A percentile compares a stretch with the other conserved stretches of the same genome.
phyloP scores from a whole-genome alignment of 2,329 filamentous ascomycete species.

The Arthrinium phaeospermum region DNA sequence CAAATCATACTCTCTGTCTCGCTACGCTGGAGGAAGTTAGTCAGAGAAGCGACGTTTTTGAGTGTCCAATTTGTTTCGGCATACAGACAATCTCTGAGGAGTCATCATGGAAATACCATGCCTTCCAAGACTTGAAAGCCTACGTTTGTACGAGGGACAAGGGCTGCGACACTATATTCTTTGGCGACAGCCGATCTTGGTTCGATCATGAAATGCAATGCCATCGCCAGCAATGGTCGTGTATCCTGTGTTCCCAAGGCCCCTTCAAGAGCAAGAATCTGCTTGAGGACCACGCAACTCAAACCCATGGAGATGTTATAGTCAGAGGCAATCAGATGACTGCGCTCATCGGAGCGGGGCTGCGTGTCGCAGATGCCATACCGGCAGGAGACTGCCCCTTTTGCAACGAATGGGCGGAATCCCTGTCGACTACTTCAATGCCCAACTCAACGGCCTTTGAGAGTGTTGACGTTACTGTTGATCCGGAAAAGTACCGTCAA shows the following conservation, averaged over 20 bases:
- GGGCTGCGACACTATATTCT: not conserved
- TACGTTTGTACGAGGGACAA: not conserved
- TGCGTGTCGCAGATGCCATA: not conserved
- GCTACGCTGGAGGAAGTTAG: not conserved
- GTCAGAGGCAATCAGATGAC: not conserved
- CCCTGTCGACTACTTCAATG: not conserved
- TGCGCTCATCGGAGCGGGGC: not conserved
- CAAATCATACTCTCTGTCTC: not conserved
- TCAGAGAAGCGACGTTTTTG: not conserved
- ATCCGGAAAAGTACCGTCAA: not conserved
- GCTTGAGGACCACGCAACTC: not conserved
- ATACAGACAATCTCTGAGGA: not conserved
- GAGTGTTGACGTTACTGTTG: not conserved
- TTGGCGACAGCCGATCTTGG: not conserved
- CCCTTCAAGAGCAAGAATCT: not conserved
- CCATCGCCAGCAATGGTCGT: slow-evolving; percentile 1
- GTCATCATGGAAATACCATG: not conserved
- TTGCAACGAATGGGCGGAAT: not conserved
- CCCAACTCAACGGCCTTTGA: not conserved
- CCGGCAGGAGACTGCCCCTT: not conserved
- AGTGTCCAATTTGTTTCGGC: not conserved
- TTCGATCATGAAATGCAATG: not conserved
- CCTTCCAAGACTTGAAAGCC: not conserved
- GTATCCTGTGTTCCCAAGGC: not conserved
- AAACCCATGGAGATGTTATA: not conserved